Evolutionary conservation across 768 basidiomycete species (phyloP).

Genomic region (Leccinum longicurvipes): DNA sequence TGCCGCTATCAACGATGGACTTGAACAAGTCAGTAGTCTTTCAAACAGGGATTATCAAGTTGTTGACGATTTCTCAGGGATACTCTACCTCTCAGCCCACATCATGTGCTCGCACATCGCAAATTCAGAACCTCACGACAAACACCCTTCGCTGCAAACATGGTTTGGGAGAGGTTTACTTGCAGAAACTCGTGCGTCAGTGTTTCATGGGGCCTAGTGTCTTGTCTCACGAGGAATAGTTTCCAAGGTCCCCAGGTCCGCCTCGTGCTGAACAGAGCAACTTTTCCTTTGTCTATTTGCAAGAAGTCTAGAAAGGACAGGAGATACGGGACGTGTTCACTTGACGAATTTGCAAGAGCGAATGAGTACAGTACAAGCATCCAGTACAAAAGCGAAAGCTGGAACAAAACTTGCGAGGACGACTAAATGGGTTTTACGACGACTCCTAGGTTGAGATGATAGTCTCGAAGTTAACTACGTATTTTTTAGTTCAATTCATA

Average conservation of each 20-base stretch:
- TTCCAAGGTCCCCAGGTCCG: slow-evolving; percentile 38
- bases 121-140: slow-evolving; percentile 39
- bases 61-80: slow-evolving; percentile 28
- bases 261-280: slow-evolving; percentile 40
- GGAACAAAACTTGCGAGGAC: slow-evolving; percentile 37
- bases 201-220: not conserved
- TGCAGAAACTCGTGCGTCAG: slow-evolving; percentile 33
- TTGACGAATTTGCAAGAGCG: slow-evolving; percentile 32
- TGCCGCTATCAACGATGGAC: slow-evolving; percentile 36
- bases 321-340: slow-evolving; percentile 36
- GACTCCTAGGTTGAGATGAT: not conserved
- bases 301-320: slow-evolving; percentile 27
- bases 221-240: slow-evolving; percentile 14
- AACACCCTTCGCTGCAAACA: slow-evolving; percentile 42
- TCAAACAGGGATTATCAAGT: not conserved
- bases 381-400: slow-evolving; percentile 31
- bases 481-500: not conserved
- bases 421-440: not conserved
- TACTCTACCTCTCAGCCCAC: slow-evolving; percentile 25
- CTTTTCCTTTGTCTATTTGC: slow-evolving; percentile 38
- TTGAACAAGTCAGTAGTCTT: slow-evolving; percentile 32
- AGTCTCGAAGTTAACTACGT: not conserved
- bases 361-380: slow-evolving; percentile 26
- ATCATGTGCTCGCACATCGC: slow-evolving; percentile 27
- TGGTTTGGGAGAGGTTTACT: slow-evolving; percentile 42